Evolutionary conservation across 2,329 filamentous ascomycete species (phyloP), one percentile per base, ranked within the genome.

Genomic region (Penicillium olsonii): DNA sequence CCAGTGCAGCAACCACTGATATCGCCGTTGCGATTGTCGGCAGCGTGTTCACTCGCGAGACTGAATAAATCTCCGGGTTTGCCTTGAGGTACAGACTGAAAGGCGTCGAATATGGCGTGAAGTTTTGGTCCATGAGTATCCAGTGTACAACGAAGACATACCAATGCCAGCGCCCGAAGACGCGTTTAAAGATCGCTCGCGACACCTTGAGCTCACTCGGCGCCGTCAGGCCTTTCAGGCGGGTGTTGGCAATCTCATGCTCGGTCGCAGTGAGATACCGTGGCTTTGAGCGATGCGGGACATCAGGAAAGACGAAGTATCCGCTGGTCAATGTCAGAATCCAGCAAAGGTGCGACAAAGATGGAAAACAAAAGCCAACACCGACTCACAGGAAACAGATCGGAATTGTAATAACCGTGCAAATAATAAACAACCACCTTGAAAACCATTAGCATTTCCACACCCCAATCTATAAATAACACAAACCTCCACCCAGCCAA

Each of bases 31-130:
- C 65, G 9, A 72, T 65, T 1, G 72, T 76, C 6, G 73, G 72
- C 5, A 75, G 55, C 0, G 69, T 74, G 55, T 76, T 76, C 47
- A 76, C 66, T 33, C 66, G 66, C 2, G 67, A 65, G 14, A 75
- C 61, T 1, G 72, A 73, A 54, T 75, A 74, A 4, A 64, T 56
- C 5, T 64, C 55, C 20, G 56, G 57, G 22, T 71, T 66, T 19
- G 68, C 70, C 53, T 71, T 72, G 35, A 75, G 65, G 49, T 75
- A 76, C 2, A 75, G 58, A 8, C 65, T 69, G 49, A 75, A 75
- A 0, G 71, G 70, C n/a, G 66, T 60, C 1, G 63, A 63, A 12
- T 61, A 57, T 9, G 67, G 63, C 14, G 66, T 57, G 33, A 69
- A 66, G 47, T 71, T 74, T 48, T 72, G 67, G 44, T 75, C 68